Evolutionary conservation across 805 yeast species (phyloP).

Genomic region (Metschnikowia amazonensis): DNA sequence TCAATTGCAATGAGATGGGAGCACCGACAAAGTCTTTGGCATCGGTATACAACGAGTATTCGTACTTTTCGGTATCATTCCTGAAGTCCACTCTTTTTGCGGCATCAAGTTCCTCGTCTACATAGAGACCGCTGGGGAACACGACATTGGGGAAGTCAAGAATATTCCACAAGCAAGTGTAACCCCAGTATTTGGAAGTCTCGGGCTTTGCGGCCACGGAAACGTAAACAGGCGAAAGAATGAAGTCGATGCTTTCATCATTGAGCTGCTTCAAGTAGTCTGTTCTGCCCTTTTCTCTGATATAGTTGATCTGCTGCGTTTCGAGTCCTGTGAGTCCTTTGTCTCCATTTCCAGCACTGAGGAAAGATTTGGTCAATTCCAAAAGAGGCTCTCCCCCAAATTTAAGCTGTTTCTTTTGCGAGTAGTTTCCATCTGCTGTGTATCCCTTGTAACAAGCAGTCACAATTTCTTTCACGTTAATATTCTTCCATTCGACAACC

Average conservation of each 20-base stretch:
- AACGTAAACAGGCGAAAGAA: conserved; percentile 19
- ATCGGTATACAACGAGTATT: conserved; percentile 19
- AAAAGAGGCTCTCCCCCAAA: conserved; percentile 16
- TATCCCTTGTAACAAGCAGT: conserved; percentile 16
- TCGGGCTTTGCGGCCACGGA: conserved; percentile 19
- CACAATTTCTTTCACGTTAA: conserved; percentile 13
- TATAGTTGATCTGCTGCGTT: conserved; percentile 11
- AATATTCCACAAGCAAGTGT: conserved; percentile 20
- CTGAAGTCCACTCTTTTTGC: conserved; percentile 15
- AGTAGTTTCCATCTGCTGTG: conserved; percentile 16
- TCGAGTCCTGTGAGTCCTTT: conserved; percentile 18
- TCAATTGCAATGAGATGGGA: conserved; percentile 19
- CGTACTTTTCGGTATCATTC: conserved; percentile 18
- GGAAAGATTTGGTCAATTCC: conserved; percentile 11
- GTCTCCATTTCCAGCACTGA: conserved; percentile 18
- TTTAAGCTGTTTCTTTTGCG: conserved; percentile 14
- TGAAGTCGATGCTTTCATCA: conserved; percentile 12
- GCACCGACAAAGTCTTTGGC: conserved; percentile 17
- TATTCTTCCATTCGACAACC: conserved; percentile 18
- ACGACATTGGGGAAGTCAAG: conserved; percentile 20
- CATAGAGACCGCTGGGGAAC: conserved; percentile 20
- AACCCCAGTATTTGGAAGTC: conserved; percentile 19
- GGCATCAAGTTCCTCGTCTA: conserved; percentile 15
- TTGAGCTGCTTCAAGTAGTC: conserved; percentile 15
- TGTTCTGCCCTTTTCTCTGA: conserved; percentile 14